phyloP scores from a whole-genome alignment of 306 rosid species.

The Medicago truncatula region MtrunA17r5.0-ANR NC_053042.1:29344501-29345000 shows the following conservation, averaged over 20 bases:
- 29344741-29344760: conserved; percentile 43
- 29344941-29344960: conserved; percentile 53
- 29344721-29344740: conserved; percentile 36
- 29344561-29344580: conserved; percentile 41
- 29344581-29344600: conserved; percentile 28
- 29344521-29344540: conserved; percentile 59
- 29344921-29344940: background rate
- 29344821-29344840: conserved; percentile 22
- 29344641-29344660: conserved; percentile 37
- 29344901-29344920: conserved; percentile 24
- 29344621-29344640: conserved; percentile 44
- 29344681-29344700: conserved; percentile 38
- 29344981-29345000: conserved; percentile 24
- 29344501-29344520: conserved; percentile 25
- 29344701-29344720: background rate
- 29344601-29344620: conserved; percentile 38
- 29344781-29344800: conserved; percentile 28
- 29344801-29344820: conserved; percentile 38
- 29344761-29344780: conserved; percentile 38
- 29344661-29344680: conserved; percentile 29
- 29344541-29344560: conserved; percentile 58
- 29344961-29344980: conserved; percentile 43
- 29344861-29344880: conserved; percentile 52
- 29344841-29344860: conserved; percentile 33
- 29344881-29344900: conserved; percentile 25